These are phyloP conservation scores for Thymus quinquecostatus DNA, from an alignment of 257 asterid species.

Conservation along the genomic window DNA sequence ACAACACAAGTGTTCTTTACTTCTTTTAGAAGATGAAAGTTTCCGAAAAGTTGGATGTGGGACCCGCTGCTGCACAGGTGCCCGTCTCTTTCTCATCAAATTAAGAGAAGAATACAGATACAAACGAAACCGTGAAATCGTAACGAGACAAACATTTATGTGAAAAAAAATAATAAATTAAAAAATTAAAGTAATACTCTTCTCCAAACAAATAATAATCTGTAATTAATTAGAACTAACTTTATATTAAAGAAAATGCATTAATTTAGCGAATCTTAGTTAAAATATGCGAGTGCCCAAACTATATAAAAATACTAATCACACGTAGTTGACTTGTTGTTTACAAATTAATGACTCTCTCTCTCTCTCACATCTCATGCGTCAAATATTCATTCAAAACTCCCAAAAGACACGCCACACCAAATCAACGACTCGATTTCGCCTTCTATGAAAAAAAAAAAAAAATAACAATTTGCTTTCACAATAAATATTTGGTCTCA, in stretches of 20 bases:
- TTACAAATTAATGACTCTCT: neutral
- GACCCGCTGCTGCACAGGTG: slow-evolving; percentile 21
- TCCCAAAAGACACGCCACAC: slow-evolving; percentile 27
- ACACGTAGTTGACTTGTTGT: slow-evolving; percentile 31
- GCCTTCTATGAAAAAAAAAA: no score
- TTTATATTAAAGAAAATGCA: neutral
- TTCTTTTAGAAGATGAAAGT: neutral
- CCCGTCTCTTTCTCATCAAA: neutral
- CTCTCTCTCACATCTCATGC: neutral
- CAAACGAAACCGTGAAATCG: no score
- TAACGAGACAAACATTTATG: neutral
- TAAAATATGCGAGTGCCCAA: neutral
- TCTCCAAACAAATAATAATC: no score
- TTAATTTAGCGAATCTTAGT: neutral
- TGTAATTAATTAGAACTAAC: no score
- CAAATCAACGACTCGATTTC: neutral
- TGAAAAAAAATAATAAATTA: no score
- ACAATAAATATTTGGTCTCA: neutral
- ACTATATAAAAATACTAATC: neutral
- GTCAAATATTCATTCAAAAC: slow-evolving; percentile 2
- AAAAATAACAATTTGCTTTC: neutral
- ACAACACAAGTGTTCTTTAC: no score
- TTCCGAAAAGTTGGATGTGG: slow-evolving; percentile 19
- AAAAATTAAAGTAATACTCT: no score
- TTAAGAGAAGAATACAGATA: no score